Percentiles rank a stretch among this genome's conserved stretches.
These are phyloP conservation scores for Naganishia vaughanmartiniae DNA, from an alignment of 768 basidiomycete species.

Conservation along the genomic window DNA sequence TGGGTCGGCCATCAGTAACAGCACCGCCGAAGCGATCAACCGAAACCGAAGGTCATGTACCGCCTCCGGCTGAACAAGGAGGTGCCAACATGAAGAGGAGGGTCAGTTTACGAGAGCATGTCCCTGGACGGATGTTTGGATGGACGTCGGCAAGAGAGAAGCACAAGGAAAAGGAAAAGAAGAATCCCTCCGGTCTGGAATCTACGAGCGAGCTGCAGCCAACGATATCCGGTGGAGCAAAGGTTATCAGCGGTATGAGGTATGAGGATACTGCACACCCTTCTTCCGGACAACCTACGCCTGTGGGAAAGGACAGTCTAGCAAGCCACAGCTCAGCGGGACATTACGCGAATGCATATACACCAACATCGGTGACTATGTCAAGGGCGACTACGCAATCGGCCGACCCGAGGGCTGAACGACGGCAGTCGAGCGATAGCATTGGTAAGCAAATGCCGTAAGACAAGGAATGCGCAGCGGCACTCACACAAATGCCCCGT, in stretches of 20 bases:
- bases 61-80: conserved; percentile 4
- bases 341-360: background rate
- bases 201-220: background rate
- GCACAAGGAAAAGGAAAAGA: conserved; percentile 28
- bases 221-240: background rate
- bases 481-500: background rate
- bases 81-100: conserved; percentile 21
- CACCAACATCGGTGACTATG: conserved; percentile 1
- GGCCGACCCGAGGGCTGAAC: background rate
- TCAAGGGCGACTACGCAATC: conserved; percentile 13
- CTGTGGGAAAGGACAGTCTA: conserved; percentile 7
- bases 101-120: conserved; percentile 25
- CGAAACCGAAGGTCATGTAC: background rate
- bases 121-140: conserved; percentile 26
- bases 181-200: conserved; percentile 9
- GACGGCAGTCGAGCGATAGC: background rate
- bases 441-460: background rate
- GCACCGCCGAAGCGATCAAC: too few relatives aligned
- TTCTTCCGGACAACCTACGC: conserved; percentile 1
- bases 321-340: background rate
- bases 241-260: conserved; percentile 6
- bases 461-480: background rate
- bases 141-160: conserved; percentile 22
- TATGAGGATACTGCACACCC: conserved; percentile 13
- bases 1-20: background rate